phyloP scores from a whole-genome alignment of 2,329 filamentous ascomycete genomes.

The Ceratocystis albifundus region DNA sequence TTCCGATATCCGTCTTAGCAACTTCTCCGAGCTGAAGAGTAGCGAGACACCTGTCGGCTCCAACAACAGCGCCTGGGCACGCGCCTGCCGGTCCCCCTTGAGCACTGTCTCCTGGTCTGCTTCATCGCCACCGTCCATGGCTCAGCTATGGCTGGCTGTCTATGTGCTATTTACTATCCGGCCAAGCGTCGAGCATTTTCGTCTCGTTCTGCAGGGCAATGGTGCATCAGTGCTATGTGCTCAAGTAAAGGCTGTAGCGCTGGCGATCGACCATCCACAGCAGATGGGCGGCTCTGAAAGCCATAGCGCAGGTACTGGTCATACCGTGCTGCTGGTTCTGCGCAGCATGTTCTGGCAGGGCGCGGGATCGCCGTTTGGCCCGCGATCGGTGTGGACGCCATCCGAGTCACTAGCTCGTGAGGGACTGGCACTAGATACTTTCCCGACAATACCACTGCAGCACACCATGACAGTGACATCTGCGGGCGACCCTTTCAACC shows the following conservation, averaged over 20 bases:
- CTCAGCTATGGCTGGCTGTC: slow-evolving; percentile 42
- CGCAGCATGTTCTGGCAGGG: slow-evolving; percentile 58
- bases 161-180: slow-evolving; percentile 44
- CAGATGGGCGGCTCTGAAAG: slow-evolving; percentile 25
- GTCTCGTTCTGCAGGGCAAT: slow-evolving; percentile 36
- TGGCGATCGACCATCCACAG: slow-evolving; percentile 40
- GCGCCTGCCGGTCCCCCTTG: slow-evolving; percentile 43
- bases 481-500: slow-evolving; percentile 34
- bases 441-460: slow-evolving; percentile 40
- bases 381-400: slow-evolving; percentile 51
- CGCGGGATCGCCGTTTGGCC: slow-evolving; percentile 54
- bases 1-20: slow-evolving; percentile 34
- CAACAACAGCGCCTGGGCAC: slow-evolving; percentile 46
- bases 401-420: slow-evolving; percentile 30
- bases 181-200: slow-evolving; percentile 38
- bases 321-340: slow-evolving; percentile 33
- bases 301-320: slow-evolving; percentile 27
- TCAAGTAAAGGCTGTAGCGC: slow-evolving; percentile 38
- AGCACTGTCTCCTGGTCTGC: slow-evolving; percentile 37
- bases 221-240: slow-evolving; percentile 30
- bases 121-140: slow-evolving; percentile 34
- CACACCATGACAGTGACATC: slow-evolving; percentile 35
- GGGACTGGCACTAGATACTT: slow-evolving; percentile 34
- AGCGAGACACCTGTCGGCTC: slow-evolving; percentile 39
- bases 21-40: slow-evolving; percentile 38